Evolutionary conservation across 2,329 filamentous ascomycete genomes (phyloP).

Genomic region (Ceratocystis cubensis): DNA sequence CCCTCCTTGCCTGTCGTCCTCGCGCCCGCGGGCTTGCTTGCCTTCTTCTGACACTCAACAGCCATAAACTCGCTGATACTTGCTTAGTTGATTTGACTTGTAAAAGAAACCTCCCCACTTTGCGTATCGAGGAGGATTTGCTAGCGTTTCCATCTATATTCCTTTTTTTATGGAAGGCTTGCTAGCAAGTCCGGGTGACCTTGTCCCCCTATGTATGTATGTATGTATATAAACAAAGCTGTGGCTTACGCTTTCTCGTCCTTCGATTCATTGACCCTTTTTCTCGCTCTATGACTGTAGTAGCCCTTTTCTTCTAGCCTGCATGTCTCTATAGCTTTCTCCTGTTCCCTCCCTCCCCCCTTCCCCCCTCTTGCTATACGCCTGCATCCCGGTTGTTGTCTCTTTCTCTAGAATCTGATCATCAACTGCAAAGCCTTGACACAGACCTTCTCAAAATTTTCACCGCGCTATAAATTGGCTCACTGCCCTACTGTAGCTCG

Average conservation of each 20-base stretch:
- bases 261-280: background rate
- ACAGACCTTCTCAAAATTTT: constrained; percentile 8
- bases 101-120: background rate
- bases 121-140: background rate
- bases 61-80: background rate
- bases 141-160: background rate
- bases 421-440: background rate
- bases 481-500: background rate
- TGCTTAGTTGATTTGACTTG: background rate
- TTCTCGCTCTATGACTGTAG: background rate
- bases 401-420: background rate
- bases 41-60: background rate
- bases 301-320: background rate
- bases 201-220: background rate
- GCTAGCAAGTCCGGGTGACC: background rate
- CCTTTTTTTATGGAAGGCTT: background rate
- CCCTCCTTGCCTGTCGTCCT: background rate
- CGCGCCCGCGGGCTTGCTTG: background rate
- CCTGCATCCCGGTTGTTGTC: constrained; percentile 2
- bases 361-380: background rate
- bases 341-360: background rate
- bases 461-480: background rate
- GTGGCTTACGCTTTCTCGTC: background rate
- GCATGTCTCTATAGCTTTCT: background rate
- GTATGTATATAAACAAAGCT: background rate